Evolutionary conservation across 208 protist genomes (phyloP), one percentile per base, ranked within the genome.

Genomic region (Kentomonas sorsogonicus): DNA sequence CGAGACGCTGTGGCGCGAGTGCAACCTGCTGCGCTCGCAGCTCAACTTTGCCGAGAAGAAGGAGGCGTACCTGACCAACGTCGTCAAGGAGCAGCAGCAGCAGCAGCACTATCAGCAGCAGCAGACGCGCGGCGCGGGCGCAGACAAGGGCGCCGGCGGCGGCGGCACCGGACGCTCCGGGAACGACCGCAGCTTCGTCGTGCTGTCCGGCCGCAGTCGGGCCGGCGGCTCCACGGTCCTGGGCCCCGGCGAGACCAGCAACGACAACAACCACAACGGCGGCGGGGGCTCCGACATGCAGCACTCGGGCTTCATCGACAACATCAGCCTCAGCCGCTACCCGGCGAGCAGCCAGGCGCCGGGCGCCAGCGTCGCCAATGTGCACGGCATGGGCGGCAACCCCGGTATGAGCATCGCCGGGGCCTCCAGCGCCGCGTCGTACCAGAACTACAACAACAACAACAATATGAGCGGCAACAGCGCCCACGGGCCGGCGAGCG

Each of bases 1-100:
- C 33, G 73, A 83, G 30, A 93, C 85, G 1, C 71, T 95, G 7
- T 74, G 89, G 50, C 71, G 78, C 43, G 85, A 95, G 67, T 93
- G 85, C 58, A 76, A 72, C 34, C 66, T 79, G 55, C 81, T 95
- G 3, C 85, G 89, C 33, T 64, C 76, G 15, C 89, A 95, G 60
- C 71, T 95, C 31, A 72, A 56, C 58, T 45, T 72, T 16, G 79
- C 77, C 13, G 70, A 60, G 30, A 59, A 74, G 11, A 76, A 70
- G 29, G 71, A 88, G 29, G 66, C 63, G 10, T 53, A 67, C n/a
- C 61, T 75, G 53, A 58, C 74, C 27, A 20, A 36, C 16, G 53
- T 53, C 3, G n/a, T 69, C 13, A 46, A 44, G 25, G 50, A 46
- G 29, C 54, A 43, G 34, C 70, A 72, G 57, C 71, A 65, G 46